phyloP scores from a whole-genome alignment of 139 green algal species.

The Closterium sp. region DNA sequence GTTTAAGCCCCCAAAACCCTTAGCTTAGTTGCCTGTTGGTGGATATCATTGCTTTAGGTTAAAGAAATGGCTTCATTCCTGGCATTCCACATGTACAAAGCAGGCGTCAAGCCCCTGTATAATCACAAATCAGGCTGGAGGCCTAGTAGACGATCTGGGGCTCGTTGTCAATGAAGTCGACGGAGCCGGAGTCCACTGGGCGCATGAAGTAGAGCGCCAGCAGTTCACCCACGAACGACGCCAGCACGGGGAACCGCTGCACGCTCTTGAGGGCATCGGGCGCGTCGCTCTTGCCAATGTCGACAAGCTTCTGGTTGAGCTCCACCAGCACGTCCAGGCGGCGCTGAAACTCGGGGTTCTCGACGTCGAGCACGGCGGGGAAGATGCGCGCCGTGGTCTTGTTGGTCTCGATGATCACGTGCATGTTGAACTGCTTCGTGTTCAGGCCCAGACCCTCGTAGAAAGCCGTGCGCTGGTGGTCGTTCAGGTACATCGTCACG shows the following conservation, averaged over 20 bases:
- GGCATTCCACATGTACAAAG: background rate
- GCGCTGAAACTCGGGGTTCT: constrained; percentile 84
- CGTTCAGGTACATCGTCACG: constrained; percentile 99
- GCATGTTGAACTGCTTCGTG: constrained; percentile 88
- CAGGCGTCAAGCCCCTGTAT: background rate
- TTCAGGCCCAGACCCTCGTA: constrained; percentile 92
- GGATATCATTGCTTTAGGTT: too few relatives aligned
- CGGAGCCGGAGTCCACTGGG: constrained; percentile 69
- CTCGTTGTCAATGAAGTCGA: constrained; percentile 66
- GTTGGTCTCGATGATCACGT: constrained; percentile 82
- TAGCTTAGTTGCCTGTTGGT: too few relatives aligned
- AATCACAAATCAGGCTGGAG: background rate
- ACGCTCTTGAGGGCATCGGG: constrained; percentile 74
- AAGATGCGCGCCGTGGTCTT: constrained; percentile 94
- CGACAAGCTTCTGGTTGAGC: constrained; percentile 76
- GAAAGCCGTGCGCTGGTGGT: constrained; percentile 87
- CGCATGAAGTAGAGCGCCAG: constrained; percentile 84
- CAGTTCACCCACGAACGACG: constrained; percentile 74
- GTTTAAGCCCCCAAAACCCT: too few relatives aligned
- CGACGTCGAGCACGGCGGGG: constrained; percentile 81
- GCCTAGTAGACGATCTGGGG: constrained; percentile 58
- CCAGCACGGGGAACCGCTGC: constrained; percentile 70
- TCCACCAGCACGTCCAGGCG: constrained; percentile 77
- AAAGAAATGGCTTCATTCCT: too few relatives aligned
- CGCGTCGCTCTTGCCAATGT: constrained; percentile 66